A percentile compares a stretch with the other conserved stretches of the same genome.
These are phyloP conservation scores for Ceratobasidium sp. DNA, from an alignment of 1,284 basidiomycete species.

Conservation along the genomic window DNA sequence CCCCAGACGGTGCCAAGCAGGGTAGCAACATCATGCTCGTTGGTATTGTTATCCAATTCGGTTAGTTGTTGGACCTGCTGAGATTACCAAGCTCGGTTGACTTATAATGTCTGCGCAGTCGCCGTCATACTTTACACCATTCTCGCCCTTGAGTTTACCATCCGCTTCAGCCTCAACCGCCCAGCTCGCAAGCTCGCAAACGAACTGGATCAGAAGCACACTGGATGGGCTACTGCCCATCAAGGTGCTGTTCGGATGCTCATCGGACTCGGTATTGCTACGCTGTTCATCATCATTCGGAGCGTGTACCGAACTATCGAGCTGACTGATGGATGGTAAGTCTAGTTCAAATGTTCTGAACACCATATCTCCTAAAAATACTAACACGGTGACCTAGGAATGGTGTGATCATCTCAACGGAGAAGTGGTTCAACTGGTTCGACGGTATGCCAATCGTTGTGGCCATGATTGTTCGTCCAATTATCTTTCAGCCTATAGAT, in stretches of 20 bases:
- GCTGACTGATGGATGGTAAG: too few relatives aligned
- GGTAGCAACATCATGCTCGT: constrained; percentile 52
- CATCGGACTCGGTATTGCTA: constrained; percentile 33
- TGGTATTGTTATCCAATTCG: constrained; percentile 54
- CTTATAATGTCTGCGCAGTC: constrained; percentile 39
- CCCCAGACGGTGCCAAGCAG: constrained; percentile 36
- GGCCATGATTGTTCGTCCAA: not conserved
- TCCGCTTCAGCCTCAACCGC: constrained; percentile 48
- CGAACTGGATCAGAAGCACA: constrained; percentile 39
- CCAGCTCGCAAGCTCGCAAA: constrained; percentile 47
- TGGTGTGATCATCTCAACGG: constrained; percentile 22
- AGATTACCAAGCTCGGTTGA: constrained; percentile 7
- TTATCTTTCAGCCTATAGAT: not conserved
- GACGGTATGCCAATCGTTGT: constrained; percentile 2
- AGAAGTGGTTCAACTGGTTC: constrained; percentile 34
- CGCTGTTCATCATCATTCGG: constrained; percentile 38
- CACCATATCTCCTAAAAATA: too few relatives aligned
- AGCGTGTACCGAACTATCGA: constrained; percentile 46
- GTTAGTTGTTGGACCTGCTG: constrained; percentile 43
- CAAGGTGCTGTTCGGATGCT: constrained; percentile 5
- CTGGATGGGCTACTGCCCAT: constrained; percentile 11
- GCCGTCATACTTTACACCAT: constrained; percentile 55
- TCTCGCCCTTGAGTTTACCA: constrained; percentile 53
- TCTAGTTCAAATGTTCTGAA: too few relatives aligned
- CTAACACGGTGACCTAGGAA: constrained; percentile 7